A percentile compares a stretch with the other conserved stretches of the same genome.
These are phyloP conservation scores for Boehmeria nivea DNA, from an alignment of 306 rosid species.

Conservation along the genomic window DNA sequence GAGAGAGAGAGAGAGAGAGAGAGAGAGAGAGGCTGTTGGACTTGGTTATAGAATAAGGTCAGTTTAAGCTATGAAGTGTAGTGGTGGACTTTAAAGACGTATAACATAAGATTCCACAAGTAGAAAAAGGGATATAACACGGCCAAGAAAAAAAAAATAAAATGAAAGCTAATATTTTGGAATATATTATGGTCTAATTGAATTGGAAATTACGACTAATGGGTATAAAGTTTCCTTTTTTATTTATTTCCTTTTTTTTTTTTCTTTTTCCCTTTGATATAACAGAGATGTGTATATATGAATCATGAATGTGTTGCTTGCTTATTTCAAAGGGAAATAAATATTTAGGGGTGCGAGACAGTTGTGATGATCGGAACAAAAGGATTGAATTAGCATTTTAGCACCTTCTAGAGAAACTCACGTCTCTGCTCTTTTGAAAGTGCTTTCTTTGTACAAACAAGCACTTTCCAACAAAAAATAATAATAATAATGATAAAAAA, in stretches of 20 bases:
- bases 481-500: no score
- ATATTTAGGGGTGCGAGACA: neutral
- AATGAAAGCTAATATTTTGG: neutral
- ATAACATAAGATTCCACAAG: neutral
- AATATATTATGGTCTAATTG: neutral
- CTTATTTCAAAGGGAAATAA: neutral
- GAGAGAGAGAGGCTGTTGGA: neutral
- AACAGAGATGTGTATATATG: neutral
- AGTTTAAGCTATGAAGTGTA: no score
- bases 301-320: no score
- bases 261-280: neutral
- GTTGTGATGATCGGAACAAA: neutral
- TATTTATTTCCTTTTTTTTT: neutral
- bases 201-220: neutral
- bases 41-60: conserved; percentile 1
- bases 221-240: neutral
- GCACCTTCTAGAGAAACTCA: conserved; percentile 4
- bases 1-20: neutral
- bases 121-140: neutral
- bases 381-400: neutral
- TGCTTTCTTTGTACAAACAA: no score
- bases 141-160: no score
- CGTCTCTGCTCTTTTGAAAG: no score
- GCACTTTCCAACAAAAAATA: no score
- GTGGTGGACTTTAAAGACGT: no score